Percentiles rank a stretch among this genome's conserved stretches.
These are phyloP conservation scores for Fusarium pseudoanthophilum DNA, from an alignment of 2,329 filamentous ascomycete genomes.

Conservation along the genomic window DNA sequence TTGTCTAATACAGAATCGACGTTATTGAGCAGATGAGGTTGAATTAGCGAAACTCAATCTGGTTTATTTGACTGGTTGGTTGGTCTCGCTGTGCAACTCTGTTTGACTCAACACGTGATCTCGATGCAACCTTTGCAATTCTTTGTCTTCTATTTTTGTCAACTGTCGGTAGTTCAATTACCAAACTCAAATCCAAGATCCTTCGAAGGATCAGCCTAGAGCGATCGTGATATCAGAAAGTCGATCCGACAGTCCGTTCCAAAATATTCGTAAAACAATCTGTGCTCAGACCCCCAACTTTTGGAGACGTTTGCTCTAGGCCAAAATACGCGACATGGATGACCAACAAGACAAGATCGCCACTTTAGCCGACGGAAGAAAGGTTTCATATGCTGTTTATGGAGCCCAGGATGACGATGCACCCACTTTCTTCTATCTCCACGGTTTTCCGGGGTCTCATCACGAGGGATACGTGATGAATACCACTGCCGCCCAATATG, in stretches of 20 bases:
- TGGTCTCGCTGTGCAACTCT: background rate
- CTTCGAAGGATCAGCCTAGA: background rate
- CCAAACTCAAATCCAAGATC: background rate
- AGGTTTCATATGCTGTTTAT: conserved; percentile 21
- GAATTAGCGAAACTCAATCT: background rate
- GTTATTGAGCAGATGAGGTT: fast-evolving
- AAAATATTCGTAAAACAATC: background rate
- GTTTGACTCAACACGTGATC: background rate
- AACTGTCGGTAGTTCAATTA: background rate
- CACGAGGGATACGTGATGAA: conserved; percentile 17
- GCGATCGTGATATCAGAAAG: background rate
- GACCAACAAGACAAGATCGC: background rate
- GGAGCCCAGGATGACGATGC: conserved; percentile 5
- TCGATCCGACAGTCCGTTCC: background rate
- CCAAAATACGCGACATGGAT: conserved; percentile 5
- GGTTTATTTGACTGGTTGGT: background rate
- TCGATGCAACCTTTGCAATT: background rate
- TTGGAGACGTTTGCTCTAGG: background rate
- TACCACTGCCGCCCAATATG: background rate
- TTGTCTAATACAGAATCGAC: background rate
- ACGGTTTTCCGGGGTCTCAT: conserved; percentile 30
- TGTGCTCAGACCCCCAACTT: fast-evolving
- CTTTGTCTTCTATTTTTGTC: background rate
- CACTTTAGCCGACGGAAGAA: conserved; percentile 20
- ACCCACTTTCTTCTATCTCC: conserved; percentile 23